These are phyloP conservation scores for Colletotrichum limetticola DNA, from an alignment of 2,329 filamentous ascomycete species.

Conservation along the genomic window DNA sequence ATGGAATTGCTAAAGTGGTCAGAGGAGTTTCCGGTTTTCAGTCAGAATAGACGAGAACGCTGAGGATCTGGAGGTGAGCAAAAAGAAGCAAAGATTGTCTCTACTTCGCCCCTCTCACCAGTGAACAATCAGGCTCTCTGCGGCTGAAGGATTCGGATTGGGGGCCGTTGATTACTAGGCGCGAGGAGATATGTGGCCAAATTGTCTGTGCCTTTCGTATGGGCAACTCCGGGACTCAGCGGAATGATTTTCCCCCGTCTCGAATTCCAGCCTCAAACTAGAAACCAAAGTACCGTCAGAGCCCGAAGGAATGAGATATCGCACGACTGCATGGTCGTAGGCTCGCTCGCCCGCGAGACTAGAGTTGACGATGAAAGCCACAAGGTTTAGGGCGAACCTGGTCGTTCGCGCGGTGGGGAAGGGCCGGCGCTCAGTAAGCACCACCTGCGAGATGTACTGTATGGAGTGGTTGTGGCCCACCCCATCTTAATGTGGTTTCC, in stretches of 20 bases:
- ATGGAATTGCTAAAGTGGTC: background rate
- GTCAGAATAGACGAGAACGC: background rate
- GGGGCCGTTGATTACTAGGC: conserved; percentile 3
- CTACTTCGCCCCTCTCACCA: background rate
- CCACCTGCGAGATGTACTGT: background rate
- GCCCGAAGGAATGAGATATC: background rate
- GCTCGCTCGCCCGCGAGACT: too few relatives aligned
- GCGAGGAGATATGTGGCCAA: background rate
- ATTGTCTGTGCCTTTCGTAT: background rate
- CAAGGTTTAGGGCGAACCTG: background rate
- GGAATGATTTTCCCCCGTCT: background rate
- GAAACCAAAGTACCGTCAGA: background rate
- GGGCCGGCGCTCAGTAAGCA: conserved; percentile 23
- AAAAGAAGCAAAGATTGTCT: background rate
- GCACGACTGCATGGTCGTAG: background rate
- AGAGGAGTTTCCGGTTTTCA: background rate
- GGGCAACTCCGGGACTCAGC: background rate
- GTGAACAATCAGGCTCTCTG: background rate
- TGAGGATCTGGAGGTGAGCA: background rate
- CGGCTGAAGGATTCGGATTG: conserved; percentile 1
- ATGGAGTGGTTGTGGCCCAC: background rate
- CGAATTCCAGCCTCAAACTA: background rate
- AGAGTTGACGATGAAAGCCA: background rate
- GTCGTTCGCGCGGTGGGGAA: background rate
- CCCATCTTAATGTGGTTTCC: background rate